These are phyloP conservation scores for Tremellales sp. DNA, from an alignment of 1,284 basidiomycete genomes.

Conservation along the genomic window DNA sequence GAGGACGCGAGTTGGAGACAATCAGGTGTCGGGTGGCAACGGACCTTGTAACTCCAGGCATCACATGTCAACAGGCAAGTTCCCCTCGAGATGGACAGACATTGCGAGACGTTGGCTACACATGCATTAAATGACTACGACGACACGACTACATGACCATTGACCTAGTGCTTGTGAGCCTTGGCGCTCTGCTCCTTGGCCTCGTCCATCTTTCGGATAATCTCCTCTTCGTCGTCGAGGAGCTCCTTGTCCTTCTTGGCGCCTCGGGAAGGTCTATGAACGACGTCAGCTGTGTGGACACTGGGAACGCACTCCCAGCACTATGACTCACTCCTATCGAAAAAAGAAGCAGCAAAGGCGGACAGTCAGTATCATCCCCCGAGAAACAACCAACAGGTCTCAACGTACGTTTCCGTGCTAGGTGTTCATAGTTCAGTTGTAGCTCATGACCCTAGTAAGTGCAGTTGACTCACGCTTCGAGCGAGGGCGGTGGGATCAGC, in stretches of 20 bases:
- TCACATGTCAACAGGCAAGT: too few species aligned
- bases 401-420: constrained; percentile 32
- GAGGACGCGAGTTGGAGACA: too few species aligned
- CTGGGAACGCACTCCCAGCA: not conserved
- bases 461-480: constrained; percentile 1
- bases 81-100: too few species aligned
- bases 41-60: too few species aligned
- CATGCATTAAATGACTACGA: too few species aligned
- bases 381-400: not conserved
- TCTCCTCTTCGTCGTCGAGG: constrained; percentile 32
- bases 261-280: constrained; percentile 24
- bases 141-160: too few species aligned
- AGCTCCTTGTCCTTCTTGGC: constrained; percentile 37
- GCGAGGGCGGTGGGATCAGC: constrained; percentile 35
- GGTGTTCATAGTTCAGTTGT: not conserved
- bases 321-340: constrained; percentile 3
- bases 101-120: too few species aligned
- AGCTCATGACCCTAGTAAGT: not conserved
- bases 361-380: not conserved
- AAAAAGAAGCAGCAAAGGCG: not conserved
- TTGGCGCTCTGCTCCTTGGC: constrained; percentile 30
- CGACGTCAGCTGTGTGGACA: not conserved
- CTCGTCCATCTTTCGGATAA: constrained; percentile 29
- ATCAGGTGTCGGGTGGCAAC: too few species aligned
- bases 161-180: constrained; percentile 28